Conservation (phyloP, 257 asterid genomes). For the Leonotis leonurus region DNA sequence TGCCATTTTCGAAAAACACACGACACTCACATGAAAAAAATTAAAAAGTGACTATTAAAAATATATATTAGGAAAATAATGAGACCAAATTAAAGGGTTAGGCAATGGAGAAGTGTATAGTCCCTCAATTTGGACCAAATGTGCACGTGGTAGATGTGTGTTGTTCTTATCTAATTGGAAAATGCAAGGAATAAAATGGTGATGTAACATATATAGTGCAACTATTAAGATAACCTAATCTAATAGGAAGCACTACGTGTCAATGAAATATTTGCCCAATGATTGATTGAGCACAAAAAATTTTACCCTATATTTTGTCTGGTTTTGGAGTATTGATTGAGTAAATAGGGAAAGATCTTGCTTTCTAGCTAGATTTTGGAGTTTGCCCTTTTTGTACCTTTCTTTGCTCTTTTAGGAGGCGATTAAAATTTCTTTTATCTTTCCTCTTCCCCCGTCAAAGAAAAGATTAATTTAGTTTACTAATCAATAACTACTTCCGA, state of each 20-base stretch:
- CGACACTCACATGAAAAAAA: neutral
- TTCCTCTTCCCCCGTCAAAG: slow-evolving; percentile 17
- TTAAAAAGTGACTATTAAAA: neutral
- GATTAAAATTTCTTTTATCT: neutral
- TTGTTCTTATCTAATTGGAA: neutral
- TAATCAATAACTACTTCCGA: too few species aligned
- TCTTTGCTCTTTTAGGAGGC: neutral
- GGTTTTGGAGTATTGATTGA: slow-evolving; percentile 2
- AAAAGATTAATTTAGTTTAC: neutral
- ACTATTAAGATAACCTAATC: slow-evolving; percentile 15
- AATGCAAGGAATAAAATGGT: slow-evolving; percentile 10
- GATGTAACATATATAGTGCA: neutral
- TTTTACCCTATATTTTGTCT: slow-evolving; percentile 14
- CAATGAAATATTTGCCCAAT: slow-evolving; percentile 17
- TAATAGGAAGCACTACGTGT: slow-evolving; percentile 30
- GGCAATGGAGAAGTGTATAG: slow-evolving; percentile 6
- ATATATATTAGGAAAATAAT: neutral
- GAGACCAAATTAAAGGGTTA: neutral
- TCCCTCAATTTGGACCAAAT: neutral
- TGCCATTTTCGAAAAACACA: neutral
- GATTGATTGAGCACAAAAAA: neutral
- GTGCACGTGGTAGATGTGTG: slow-evolving; percentile 24
- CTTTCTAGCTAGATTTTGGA: neutral
- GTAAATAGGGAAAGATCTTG: slow-evolving; percentile 10
- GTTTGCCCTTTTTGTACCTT: neutral